Conservation (phyloP, 345 rosid genomes). For the Populus pruinosa region DNA sequence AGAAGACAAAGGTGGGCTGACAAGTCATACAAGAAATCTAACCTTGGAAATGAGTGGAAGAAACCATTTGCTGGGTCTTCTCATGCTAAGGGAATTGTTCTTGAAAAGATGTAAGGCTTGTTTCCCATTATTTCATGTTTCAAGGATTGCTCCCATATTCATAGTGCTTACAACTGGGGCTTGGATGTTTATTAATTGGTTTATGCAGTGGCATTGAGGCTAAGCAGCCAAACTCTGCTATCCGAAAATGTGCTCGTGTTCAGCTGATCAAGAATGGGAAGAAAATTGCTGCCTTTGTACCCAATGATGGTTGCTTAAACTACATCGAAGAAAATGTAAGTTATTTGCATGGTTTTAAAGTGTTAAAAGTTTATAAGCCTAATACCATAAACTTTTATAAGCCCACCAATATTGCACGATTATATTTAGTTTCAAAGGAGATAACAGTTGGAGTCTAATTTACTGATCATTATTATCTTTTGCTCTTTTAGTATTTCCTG, state of each 20-base stretch:
- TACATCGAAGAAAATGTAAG: slow-evolving; percentile 88
- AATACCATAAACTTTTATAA: too few relatives aligned
- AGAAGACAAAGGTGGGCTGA: slow-evolving; percentile 92
- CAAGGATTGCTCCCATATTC: neutral
- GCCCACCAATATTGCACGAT: neutral
- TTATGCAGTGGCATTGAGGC: slow-evolving; percentile 89
- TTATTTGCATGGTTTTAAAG: neutral
- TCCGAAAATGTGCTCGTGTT: slow-evolving; percentile 91
- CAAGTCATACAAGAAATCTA: slow-evolving; percentile 79
- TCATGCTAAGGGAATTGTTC: slow-evolving; percentile 68
- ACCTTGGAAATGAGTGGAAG: slow-evolving; percentile 91
- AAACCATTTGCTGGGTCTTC: slow-evolving; percentile 74
- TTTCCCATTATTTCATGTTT: neutral
- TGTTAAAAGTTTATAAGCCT: neutral
- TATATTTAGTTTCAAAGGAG: neutral
- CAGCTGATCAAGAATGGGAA: slow-evolving; percentile 91
- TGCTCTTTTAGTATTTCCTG: neutral
- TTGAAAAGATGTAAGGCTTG: slow-evolving; percentile 52
- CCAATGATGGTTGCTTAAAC: slow-evolving; percentile 95
- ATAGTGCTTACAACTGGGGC: neutral
- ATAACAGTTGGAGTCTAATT: neutral
- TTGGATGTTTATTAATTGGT: neutral
- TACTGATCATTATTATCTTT: neutral
- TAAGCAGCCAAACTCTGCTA: slow-evolving; percentile 98
- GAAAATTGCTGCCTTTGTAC: slow-evolving; percentile 96